A percentile compares a stretch with the other conserved stretches of the same genome.
These are phyloP conservation scores for Fraxinus baroniana DNA, from an alignment of 305 asterid species.

Conservation along the genomic window DNA sequence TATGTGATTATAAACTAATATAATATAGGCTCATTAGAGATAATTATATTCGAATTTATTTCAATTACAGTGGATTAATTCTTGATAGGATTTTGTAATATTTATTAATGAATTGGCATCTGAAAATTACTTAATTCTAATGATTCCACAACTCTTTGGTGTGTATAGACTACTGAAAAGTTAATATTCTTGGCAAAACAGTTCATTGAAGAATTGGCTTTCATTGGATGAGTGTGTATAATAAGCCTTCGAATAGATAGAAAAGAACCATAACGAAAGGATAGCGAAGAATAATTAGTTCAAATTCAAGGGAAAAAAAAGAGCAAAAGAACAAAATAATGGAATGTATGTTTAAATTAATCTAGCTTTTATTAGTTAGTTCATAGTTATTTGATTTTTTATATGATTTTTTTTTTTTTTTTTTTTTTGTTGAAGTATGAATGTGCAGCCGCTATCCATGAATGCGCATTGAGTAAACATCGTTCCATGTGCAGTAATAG, in stretches of 20 bases:
- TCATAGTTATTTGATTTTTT: neutral
- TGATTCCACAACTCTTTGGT: neutral
- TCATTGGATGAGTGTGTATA: too few species aligned
- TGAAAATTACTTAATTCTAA: neutral
- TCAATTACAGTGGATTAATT: neutral
- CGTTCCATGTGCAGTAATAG: too few species aligned
- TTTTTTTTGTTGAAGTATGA: too few species aligned
- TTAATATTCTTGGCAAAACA: neutral
- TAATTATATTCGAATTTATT: neutral
- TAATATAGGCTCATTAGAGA: neutral
- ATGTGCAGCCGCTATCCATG: too few species aligned
- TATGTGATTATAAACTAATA: neutral
- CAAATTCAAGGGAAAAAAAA: too few species aligned
- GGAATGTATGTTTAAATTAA: neutral
- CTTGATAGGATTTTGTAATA: neutral
- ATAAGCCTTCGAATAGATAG: too few species aligned
- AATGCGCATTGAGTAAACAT: too few species aligned
- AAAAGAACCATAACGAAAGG: neutral
- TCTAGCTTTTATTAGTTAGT: neutral
- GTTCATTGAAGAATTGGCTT: too few species aligned
- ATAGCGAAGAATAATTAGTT: neutral
- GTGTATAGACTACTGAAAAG: neutral
- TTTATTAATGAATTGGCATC: neutral
- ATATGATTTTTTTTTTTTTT: too few species aligned
- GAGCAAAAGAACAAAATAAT: neutral